Evolutionary conservation across 257 asterid genomes (phyloP), one percentile per base, ranked within the genome.

Genomic region (Lycium barbarum): DNA sequence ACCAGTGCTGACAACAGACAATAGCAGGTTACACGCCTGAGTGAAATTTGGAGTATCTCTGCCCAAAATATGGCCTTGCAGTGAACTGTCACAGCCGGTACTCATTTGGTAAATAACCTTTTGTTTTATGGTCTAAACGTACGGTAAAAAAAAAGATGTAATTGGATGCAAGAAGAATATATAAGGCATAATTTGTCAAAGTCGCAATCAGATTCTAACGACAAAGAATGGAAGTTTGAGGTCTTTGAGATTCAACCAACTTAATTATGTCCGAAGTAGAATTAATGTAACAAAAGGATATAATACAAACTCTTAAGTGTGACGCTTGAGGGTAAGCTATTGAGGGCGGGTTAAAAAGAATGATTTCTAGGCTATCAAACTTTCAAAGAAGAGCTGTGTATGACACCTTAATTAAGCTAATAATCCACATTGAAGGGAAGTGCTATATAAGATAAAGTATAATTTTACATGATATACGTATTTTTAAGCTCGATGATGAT

Each of bases 81-180:
- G 92, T 90, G 92, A 90, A 85, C 83, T 83, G 95, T 93, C 95
- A 91, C 83, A 62, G 85, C 87, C 85, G 84, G 73, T 86, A 81
- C 66, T 85, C 88, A 84, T 86, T 26, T 26, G 33, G 33, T 26
- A 26, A 26, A 26, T 26, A 26, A 26, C 33, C 33, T 26, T 26
- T 26, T 26, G 33, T 58, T 18, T 58, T 58, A 15, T 58, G 65
- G 65, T 17, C 65, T 15, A 15, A 58, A 58, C 65, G 65, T 58
- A 58, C 26, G 65, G 26, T 18, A 58, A 7, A 7, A 7, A 18
- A 7, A 51, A 51, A 6, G 7, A 51, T 6, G 55, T 51, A 40
- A 40, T 3, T 40, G 45, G 45, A 40, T 3, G 45, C 45, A 4
- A 3, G 6, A 40, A 40, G 45, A 55, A 55, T 26, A 26, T 26